phyloP scores from a whole-genome alignment of 768 basidiomycete species.

The Tylopilus cervinicoccineus region DNA sequence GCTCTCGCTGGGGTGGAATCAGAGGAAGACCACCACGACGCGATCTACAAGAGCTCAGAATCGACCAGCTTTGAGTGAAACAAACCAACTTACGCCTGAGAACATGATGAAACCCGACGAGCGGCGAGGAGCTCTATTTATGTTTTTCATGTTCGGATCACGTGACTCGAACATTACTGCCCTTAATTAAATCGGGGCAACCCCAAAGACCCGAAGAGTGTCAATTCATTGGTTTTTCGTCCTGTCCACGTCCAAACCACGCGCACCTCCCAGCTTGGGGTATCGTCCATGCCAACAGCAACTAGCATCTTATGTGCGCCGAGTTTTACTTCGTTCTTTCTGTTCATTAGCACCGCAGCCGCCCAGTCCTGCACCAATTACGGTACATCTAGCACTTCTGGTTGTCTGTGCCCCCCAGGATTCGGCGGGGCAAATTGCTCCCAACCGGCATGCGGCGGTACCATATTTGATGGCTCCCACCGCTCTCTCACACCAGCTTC shows the following conservation, averaged over 20 bases:
- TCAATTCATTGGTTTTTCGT: neutral
- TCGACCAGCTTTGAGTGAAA: neutral
- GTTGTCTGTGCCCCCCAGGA: slow-evolving; percentile 76
- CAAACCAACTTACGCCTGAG: slow-evolving; percentile 32
- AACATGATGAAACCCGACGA: slow-evolving; percentile 34
- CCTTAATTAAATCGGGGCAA: no score
- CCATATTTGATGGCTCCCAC: slow-evolving; percentile 67
- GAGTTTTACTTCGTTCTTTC: slow-evolving; percentile 6
- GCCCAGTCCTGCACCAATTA: slow-evolving; percentile 29
- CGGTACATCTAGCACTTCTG: slow-evolving; percentile 19
- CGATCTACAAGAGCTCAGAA: slow-evolving; percentile 33
- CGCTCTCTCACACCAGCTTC: slow-evolving; percentile 47
- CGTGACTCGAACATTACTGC: neutral
- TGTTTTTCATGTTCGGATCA: no score
- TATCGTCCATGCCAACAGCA: slow-evolving; percentile 9
- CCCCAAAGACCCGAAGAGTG: no score
- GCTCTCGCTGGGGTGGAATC: slow-evolving; percentile 25
- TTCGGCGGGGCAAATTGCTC: slow-evolving; percentile 73
- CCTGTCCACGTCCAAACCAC: neutral
- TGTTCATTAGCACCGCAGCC: slow-evolving; percentile 1
- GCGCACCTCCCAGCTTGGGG: neutral
- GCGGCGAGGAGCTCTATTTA: no score
- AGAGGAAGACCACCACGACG: slow-evolving; percentile 53
- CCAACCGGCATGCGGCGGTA: slow-evolving; percentile 73
- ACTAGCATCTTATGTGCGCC: slow-evolving; percentile 7